These are phyloP conservation scores for Dictyostelium purpureum DNA, from an alignment of 78 protist species.

Conservation along the genomic window DNA sequence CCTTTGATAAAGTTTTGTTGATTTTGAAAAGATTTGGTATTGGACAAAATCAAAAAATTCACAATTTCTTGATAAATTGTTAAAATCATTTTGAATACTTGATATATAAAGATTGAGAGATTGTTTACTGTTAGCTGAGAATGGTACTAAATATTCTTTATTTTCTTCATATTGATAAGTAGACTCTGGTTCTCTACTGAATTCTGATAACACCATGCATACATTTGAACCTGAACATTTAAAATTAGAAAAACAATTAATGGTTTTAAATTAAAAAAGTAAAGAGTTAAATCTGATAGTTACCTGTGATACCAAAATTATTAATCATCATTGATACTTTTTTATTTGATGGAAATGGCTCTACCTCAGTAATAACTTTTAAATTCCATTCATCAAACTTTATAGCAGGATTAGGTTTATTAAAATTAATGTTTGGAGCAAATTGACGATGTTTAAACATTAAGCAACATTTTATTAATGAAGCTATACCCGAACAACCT, in stretches of 20 bases:
- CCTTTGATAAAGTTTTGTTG: background rate
- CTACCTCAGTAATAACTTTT: constrained; percentile 29
- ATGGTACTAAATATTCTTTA: background rate
- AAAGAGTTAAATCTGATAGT: no score
- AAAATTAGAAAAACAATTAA: no score
- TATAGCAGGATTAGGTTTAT: constrained; percentile 32
- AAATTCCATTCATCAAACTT: constrained; percentile 60
- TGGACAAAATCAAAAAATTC: background rate
- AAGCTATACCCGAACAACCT: constrained; percentile 30
- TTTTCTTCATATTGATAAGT: no score
- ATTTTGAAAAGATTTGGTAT: background rate
- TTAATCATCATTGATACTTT: no score
- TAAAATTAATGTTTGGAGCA: constrained; percentile 33
- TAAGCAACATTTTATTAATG: constrained; percentile 20
- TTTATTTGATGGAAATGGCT: background rate
- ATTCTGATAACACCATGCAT: constrained; percentile 15
- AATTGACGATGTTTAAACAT: constrained; percentile 15
- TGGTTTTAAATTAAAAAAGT: no score
- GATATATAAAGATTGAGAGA: background rate
- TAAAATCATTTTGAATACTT: background rate
- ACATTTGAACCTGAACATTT: constrained; percentile 18
- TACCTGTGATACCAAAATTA: no score
- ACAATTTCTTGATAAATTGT: background rate
- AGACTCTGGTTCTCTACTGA: no score
- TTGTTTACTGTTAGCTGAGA: background rate